A percentile compares a stretch with the other conserved stretches of the same genome.
These are phyloP conservation scores for Colletotrichum paranaense DNA, from an alignment of 2,329 filamentous ascomycete genomes.

Conservation along the genomic window DNA sequence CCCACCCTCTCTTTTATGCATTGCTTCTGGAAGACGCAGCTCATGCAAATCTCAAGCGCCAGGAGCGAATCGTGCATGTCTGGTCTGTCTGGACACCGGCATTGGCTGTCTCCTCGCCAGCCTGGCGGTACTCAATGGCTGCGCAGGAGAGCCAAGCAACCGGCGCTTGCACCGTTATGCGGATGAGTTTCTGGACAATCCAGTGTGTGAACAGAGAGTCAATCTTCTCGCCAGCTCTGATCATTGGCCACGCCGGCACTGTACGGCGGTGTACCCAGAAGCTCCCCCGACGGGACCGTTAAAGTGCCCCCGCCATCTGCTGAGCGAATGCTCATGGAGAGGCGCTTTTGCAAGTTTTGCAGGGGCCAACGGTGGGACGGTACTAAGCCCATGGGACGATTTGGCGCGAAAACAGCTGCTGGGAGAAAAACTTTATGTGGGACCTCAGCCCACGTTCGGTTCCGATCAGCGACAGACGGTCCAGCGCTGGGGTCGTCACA, in stretches of 20 bases:
- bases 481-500: conserved; percentile 3
- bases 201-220: not conserved
- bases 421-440: conserved; percentile 31
- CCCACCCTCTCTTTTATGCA: not conserved
- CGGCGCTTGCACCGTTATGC: conserved; percentile 20
- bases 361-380: conserved; percentile 13
- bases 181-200: not conserved
- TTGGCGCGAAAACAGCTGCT: conserved; percentile 33
- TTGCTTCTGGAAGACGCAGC: not conserved
- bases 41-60: not conserved
- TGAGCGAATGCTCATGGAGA: not conserved
- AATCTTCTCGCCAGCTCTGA: not conserved
- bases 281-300: not conserved
- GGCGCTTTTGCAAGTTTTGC: not conserved
- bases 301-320: not conserved
- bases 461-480: conserved; percentile 16
- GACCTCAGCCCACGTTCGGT: conserved; percentile 31
- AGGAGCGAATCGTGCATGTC: not conserved
- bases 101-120: conserved; percentile 11
- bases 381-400: conserved; percentile 25
- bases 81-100: not conserved
- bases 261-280: not conserved
- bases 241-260: not conserved
- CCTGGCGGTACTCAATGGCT: conserved; percentile 1
- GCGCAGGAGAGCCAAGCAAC: not conserved